Evolutionary conservation across 805 yeast species (phyloP), one percentile per base, ranked within the genome.

Genomic region (Wickerhamiella australiensis): DNA sequence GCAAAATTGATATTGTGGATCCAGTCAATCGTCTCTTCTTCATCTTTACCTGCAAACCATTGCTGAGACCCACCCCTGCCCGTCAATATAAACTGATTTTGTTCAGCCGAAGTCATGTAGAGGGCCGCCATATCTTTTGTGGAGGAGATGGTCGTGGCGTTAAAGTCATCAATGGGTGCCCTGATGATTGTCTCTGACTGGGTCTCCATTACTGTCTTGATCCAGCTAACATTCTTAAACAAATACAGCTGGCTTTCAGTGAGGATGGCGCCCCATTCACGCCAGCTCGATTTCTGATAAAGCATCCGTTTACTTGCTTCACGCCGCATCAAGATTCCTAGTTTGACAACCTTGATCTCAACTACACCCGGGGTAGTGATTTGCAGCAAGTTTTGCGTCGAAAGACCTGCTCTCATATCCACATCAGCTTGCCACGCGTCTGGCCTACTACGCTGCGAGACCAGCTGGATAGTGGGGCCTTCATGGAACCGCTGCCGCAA

Each of bases 1-100:
- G 75, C 65, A 54, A 68, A 72, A 54, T 79, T 78, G 57, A 79
- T 75, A 6, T 74, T 62, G 29, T 66, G 68, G 36, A 80, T 70
- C 88, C 88, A 82, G 20, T 74, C 73, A n/a, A 63, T 58, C 62
- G 74, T 65, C 37, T 78, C 84, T 20, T 63, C 62, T n/a, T 61
- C 59, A 20, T 65, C 64, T 5, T 59, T 63, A 12, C 78, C 76
- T 65, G 74, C 50, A 66, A 63, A 56, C 63, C 64, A 61, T 52
- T 64, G 67, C 38, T 60, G 62, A n/a, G 59, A 50, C 6, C 61
- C 61, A 12, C 61, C 65, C 12, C 62, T 51, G 15, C 60, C 58
- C 3, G 61, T 60, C 3, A 66, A 55, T 9, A 62, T 53, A 51
- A 69, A 64, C 47, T 49, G 50, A 23, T 51, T 51, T 31, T 42